Evolutionary conservation across 2,329 filamentous ascomycete genomes (phyloP).

Genomic region (Penicillium sp.): DNA sequence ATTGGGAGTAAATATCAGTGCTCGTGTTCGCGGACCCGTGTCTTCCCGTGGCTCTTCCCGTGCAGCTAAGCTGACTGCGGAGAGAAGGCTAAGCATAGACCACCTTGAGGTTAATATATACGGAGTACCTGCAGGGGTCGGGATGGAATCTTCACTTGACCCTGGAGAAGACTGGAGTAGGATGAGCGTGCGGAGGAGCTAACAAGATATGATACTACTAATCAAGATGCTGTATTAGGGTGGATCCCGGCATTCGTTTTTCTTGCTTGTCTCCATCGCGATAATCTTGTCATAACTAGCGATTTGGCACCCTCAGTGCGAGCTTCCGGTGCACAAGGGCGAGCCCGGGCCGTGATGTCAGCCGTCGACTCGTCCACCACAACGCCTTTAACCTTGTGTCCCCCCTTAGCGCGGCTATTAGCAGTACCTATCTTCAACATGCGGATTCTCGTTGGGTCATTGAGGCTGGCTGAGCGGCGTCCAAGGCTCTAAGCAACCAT

Average conservation of each 20-base stretch:
- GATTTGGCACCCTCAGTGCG: neutral
- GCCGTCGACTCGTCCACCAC: neutral
- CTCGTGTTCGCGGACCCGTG: neutral
- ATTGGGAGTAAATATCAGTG: neutral
- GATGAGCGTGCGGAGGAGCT: constrained; percentile 1
- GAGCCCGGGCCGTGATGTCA: neutral
- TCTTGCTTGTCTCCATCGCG: constrained; percentile 6
- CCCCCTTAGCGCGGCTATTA: neutral
- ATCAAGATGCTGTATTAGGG: constrained; percentile 4
- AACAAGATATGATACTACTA: neutral
- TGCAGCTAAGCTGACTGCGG: neutral
- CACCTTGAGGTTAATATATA: neutral
- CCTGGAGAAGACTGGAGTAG: neutral
- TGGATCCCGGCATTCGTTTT: constrained; percentile 5
- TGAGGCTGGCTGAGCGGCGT: neutral
- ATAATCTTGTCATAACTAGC: constrained; percentile 1
- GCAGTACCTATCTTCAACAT: neutral
- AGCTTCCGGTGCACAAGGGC: neutral
- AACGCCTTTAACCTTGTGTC: too few species aligned
- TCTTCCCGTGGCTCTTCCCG: constrained; percentile 7
- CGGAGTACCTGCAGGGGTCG: neutral
- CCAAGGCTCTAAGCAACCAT: neutral
- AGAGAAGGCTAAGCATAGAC: constrained; percentile 8
- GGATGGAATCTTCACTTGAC: neutral
- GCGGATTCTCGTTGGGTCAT: neutral